Evolutionary conservation across 257 asterid species (phyloP), one percentile per base, ranked within the genome.

Genomic region (Solanum megistacrolobum): DNA sequence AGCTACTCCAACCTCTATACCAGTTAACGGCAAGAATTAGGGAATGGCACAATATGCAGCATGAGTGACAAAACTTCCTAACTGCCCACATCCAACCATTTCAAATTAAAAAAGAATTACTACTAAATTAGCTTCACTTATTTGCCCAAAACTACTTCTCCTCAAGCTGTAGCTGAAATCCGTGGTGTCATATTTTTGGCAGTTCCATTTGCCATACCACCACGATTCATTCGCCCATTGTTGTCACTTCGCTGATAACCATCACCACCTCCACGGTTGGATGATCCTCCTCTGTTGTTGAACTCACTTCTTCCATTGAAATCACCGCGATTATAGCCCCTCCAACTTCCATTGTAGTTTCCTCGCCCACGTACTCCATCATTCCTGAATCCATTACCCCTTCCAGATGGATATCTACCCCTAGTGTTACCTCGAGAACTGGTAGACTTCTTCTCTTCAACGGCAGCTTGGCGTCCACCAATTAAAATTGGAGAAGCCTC

Each of bases 311-410:
- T 91, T 66, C 94, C 93, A 31, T 31, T 89, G 87, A 89, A 94
- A 72, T 94, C 98, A 74, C 92, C 92, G 74, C 96, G 92, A 89
- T 82, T 89, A 89, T 92, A 93, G 52, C 92, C 92, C 90, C 98
- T 91, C 76, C 95, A 92, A 84, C 94, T 92, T 71, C 98, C 96
- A 72, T 92, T 95, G 58, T 91, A 96, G 89, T 89, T 90, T 23
- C 96, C 97, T 43, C 98, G 95, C 20, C 98, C 98, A 88, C 98
- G 94, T 48, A 71, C 89, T 74, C 97, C 99, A n/a, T 96, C 99
- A 35, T 94, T 95, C 88, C 98, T 95, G 91, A 90, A 95, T 46
- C 95, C 98, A 16, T 94, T 89, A 86, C 92, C 94, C 88, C 99
- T 90, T 60, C 96, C 98, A 60, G 94, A 55, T 87, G 89, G 94